These are phyloP conservation scores for Acanthamoeba royreba DNA, from an alignment of 208 protist genomes.

Conservation along the genomic window DNA sequence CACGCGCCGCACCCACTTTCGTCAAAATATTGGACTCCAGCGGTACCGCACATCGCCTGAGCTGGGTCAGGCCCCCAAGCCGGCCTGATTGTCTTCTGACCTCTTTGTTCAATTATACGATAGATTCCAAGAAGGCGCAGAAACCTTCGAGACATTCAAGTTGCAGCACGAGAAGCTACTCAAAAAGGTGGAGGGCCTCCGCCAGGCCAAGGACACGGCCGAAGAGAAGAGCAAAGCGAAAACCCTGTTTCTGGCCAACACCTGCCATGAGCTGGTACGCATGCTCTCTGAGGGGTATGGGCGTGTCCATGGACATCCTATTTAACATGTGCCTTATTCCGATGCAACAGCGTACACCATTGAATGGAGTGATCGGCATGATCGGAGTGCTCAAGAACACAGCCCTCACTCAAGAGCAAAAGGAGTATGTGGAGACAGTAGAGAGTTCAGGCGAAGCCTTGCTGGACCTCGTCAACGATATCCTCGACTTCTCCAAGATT, in stretches of 20 bases:
- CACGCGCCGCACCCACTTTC: not conserved
- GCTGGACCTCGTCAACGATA: slow-evolving; percentile 56
- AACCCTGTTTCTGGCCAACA: slow-evolving; percentile 1
- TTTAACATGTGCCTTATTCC: too few relatives aligned
- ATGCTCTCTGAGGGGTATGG: not conserved
- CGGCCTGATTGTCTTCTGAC: too few relatives aligned
- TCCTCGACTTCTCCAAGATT: slow-evolving; percentile 56
- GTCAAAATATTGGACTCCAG: not conserved
- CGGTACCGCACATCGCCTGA: not conserved
- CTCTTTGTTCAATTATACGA: too few relatives aligned
- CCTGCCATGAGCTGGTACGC: not conserved
- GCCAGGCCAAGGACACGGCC: not conserved
- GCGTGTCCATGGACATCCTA: too few relatives aligned
- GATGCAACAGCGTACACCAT: not conserved
- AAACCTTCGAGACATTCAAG: not conserved
- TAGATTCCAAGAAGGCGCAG: not conserved
- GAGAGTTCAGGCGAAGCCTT: slow-evolving; percentile 1
- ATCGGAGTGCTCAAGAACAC: not conserved
- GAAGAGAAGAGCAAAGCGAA: slow-evolving; percentile 19
- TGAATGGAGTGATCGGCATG: slow-evolving; percentile 23
- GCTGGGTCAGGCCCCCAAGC: too few relatives aligned
- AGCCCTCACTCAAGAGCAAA: not conserved
- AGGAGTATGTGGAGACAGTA: slow-evolving; percentile 15
- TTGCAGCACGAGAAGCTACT: not conserved
- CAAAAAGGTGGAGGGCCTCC: not conserved